These are phyloP conservation scores for Aspergillus tubingensis DNA, from an alignment of 2,329 filamentous ascomycete species.

Conservation along the genomic window DNA sequence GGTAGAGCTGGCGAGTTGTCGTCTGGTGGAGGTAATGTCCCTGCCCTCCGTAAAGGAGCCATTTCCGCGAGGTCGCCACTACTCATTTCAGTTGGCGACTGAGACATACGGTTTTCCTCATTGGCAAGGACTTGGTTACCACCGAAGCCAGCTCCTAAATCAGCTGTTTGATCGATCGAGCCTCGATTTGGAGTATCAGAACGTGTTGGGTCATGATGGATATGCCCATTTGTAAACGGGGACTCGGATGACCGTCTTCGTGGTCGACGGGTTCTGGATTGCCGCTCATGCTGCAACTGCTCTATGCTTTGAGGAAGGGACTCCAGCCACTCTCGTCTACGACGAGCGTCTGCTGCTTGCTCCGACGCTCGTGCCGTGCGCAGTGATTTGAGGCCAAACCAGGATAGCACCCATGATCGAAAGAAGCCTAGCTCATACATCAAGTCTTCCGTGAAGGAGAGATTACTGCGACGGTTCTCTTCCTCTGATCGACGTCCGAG, in stretches of 20 bases:
- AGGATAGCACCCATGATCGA: constrained; percentile 34
- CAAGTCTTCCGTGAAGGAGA: constrained; percentile 41
- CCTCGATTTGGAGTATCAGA: constrained; percentile 16
- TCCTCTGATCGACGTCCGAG: constrained; percentile 44
- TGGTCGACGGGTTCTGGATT: constrained; percentile 18
- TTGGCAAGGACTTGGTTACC: constrained; percentile 28
- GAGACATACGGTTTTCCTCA: constrained; percentile 41
- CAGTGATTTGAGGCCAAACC: constrained; percentile 29
- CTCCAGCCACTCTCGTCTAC: constrained; percentile 29
- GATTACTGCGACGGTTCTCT: constrained; percentile 38
- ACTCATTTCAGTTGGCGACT: constrained; percentile 43
- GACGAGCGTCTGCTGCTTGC: constrained; percentile 16
- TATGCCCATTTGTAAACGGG: constrained; percentile 20
- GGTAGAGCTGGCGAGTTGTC: constrained; percentile 8
- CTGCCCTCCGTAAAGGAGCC: constrained; percentile 27
- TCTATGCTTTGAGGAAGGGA: constrained; percentile 34
- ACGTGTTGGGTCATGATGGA: constrained; percentile 16
- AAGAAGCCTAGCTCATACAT: constrained; percentile 38
- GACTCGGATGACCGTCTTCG: constrained; percentile 18
- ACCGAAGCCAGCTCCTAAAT: constrained; percentile 21
- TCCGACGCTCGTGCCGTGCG: constrained; percentile 19
- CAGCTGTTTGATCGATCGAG: constrained; percentile 14
- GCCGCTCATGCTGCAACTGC: constrained; percentile 33
- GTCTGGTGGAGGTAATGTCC: constrained; percentile 18
- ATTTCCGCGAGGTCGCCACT: constrained; percentile 34